Base-by-base conservation (phyloP, 345 rosid species). In the Murraya koenigii region DNA sequence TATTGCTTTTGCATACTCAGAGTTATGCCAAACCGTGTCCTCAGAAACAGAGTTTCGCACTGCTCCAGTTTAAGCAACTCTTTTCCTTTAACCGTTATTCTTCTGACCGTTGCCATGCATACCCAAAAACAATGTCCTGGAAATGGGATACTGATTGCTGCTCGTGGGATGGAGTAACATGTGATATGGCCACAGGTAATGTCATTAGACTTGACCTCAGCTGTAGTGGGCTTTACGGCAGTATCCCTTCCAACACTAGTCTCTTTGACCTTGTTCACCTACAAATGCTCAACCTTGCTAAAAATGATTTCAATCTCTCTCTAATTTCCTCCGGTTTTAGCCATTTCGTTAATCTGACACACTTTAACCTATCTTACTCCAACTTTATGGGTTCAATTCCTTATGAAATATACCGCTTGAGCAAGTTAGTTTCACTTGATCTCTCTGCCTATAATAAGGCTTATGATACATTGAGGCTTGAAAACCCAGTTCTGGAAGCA, bases 61-160 rank as follows among this genome's bases (percentile, higher is more conserved):
- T 68, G 36, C 72, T 66, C 7, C 69, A 39, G 25, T 71, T 79
- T 23, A 79, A 62, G 17, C 56, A 60, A 54, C 52, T 70, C 15
- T 25, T 76, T 61, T 65, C 74, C 8, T 8, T 17, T 10, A 23
- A 15, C 13, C 9, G 6, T 19, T 2, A 8, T 4, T 22, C 5
- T 56, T 38, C 25, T 20, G 19, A 3, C 15, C 3, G 15, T 1
- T 11, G 8, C 14, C 4, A 3, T 22, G 14, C 61, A 2, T 56
- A 7, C 11, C 60, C 26, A 56, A 56, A 56, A 8, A 22, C 9
- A 26, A 56, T 56, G 23, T 56, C 25, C 60, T 7, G 55, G 54
- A 20, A 56, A 0, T 19, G 2, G 60, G 60, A 8, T 49, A 17
- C 55, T 1, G 55, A 49, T 49, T 49, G 55, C 22, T 15, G 55